These are phyloP conservation scores for Cryptococcus sp. DNA, from an alignment of 1,284 basidiomycete genomes.

Conservation along the genomic window DNA sequence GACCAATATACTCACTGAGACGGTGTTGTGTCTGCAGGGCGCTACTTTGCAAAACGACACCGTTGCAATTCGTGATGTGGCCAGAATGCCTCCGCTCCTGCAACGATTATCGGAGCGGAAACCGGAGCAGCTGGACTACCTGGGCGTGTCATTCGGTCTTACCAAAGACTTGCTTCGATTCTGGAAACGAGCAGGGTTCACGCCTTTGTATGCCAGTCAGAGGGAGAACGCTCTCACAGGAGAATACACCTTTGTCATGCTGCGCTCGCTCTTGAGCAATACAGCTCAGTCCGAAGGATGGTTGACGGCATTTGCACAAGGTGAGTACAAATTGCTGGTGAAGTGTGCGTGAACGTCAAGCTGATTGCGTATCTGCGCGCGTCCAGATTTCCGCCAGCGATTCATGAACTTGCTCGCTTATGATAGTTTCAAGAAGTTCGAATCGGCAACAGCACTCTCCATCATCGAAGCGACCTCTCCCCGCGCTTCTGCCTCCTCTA, in stretches of 20 bases:
- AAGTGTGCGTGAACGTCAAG: not conserved
- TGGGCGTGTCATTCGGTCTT: slow-evolving; percentile 95
- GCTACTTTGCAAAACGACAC: slow-evolving; percentile 68
- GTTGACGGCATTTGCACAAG: slow-evolving; percentile 86
- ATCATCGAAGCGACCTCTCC: slow-evolving; percentile 73
- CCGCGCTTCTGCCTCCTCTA: slow-evolving; percentile 3
- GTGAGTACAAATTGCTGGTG: slow-evolving; percentile 55
- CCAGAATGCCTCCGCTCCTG: slow-evolving; percentile 88
- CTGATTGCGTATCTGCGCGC: not conserved
- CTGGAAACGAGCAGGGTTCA: slow-evolving; percentile 92
- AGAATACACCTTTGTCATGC: slow-evolving; percentile 94
- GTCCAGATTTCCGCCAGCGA: slow-evolving; percentile 81
- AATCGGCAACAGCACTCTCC: slow-evolving; percentile 80
- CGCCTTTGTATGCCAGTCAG: slow-evolving; percentile 91
- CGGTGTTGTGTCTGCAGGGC: slow-evolving; percentile 28
- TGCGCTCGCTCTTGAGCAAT: slow-evolving; percentile 70
- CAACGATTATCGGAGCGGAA: slow-evolving; percentile 87
- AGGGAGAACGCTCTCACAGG: slow-evolving; percentile 94
- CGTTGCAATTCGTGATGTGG: slow-evolving; percentile 71
- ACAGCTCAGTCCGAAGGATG: slow-evolving; percentile 64
- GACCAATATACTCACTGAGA: too few relatives aligned
- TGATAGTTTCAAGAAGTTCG: slow-evolving; percentile 86
- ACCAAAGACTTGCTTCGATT: slow-evolving; percentile 89
- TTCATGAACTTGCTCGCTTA: slow-evolving; percentile 89
- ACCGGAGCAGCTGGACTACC: slow-evolving; percentile 89